phyloP scores from a whole-genome alignment of 164 flowering plant genomes.

The Hamamelis virginiana region DNA sequence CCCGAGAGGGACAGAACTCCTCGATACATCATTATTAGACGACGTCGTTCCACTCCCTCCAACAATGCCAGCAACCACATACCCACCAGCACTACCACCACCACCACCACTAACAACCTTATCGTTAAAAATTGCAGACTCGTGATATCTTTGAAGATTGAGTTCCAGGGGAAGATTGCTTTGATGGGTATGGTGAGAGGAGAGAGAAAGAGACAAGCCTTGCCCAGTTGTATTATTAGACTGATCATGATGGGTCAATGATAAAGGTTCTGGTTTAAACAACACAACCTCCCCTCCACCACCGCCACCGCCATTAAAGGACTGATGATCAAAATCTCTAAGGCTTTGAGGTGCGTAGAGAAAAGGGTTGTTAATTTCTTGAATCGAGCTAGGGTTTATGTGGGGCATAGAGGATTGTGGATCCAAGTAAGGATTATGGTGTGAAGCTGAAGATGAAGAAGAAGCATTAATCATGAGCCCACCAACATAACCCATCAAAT shows the following conservation, averaged over 20 bases:
- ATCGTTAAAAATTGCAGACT: constrained; percentile 11
- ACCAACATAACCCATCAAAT: constrained; percentile 39
- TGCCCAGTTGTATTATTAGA: constrained; percentile 21
- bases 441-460: constrained; percentile 37
- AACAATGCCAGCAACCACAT: constrained; percentile 18
- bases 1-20: constrained; percentile 59
- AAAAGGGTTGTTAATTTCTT: constrained; percentile 33
- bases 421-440: constrained; percentile 33
- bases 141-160: constrained; percentile 39
- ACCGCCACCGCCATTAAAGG: constrained; percentile 20
- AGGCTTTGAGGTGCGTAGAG: constrained; percentile 27
- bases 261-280: constrained; percentile 34
- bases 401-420: constrained; percentile 34
- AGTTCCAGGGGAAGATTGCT: constrained; percentile 32
- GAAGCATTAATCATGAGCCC: constrained; percentile 3
- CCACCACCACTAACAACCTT: constrained; percentile 18
- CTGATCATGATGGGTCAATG: constrained; percentile 14
- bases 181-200: constrained; percentile 41
- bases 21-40: constrained; percentile 23
- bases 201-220: constrained; percentile 63
- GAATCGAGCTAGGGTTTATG: constrained; percentile 41
- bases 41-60: constrained; percentile 17
- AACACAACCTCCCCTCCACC: constrained; percentile 20
- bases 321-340: constrained; percentile 30
- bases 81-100: constrained; percentile 22